Conservation (phyloP, 1,284 basidiomycete species). For the Trichosporon sp. region DNA sequence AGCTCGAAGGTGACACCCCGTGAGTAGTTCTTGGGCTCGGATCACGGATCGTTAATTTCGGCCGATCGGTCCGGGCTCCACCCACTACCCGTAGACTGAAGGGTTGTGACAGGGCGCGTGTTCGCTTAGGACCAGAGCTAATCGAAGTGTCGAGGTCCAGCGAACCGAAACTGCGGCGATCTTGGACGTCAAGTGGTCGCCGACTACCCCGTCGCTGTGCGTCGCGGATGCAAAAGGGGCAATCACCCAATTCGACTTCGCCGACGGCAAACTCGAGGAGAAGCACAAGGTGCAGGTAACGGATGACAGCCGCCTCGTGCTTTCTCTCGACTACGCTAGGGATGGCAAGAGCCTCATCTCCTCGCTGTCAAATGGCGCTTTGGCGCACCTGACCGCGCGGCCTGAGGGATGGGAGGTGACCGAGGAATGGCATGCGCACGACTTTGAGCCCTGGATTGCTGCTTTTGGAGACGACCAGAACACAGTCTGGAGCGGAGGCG, state of each 20-base stretch:
- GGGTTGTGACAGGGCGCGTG: no score
- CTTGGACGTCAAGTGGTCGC: slow-evolving; percentile 86
- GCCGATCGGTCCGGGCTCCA: neutral
- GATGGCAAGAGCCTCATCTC: slow-evolving; percentile 54
- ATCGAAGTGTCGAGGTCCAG: slow-evolving; percentile 59
- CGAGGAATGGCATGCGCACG: slow-evolving; percentile 77
- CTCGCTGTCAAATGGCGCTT: slow-evolving; percentile 70
- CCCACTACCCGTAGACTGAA: neutral
- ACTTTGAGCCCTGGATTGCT: slow-evolving; percentile 89
- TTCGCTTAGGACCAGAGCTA: slow-evolving; percentile 45
- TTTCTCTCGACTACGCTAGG: slow-evolving; percentile 67
- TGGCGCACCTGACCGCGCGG: slow-evolving; percentile 58
- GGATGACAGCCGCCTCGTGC: slow-evolving; percentile 49
- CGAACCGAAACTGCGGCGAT: slow-evolving; percentile 71
- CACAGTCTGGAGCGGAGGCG: slow-evolving; percentile 84
- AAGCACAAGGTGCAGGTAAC: neutral
- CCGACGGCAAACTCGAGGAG: neutral
- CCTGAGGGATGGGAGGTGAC: slow-evolving; percentile 47
- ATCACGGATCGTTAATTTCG: neutral
- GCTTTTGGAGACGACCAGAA: slow-evolving; percentile 84
- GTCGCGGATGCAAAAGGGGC: slow-evolving; percentile 68
- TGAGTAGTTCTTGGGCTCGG: neutral
- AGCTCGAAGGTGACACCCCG: slow-evolving; percentile 8
- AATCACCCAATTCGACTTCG: neutral
- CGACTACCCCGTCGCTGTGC: slow-evolving; percentile 51